These are phyloP conservation scores for Suillus variegatus DNA, from an alignment of 768 basidiomycete species.

Conservation along the genomic window DNA sequence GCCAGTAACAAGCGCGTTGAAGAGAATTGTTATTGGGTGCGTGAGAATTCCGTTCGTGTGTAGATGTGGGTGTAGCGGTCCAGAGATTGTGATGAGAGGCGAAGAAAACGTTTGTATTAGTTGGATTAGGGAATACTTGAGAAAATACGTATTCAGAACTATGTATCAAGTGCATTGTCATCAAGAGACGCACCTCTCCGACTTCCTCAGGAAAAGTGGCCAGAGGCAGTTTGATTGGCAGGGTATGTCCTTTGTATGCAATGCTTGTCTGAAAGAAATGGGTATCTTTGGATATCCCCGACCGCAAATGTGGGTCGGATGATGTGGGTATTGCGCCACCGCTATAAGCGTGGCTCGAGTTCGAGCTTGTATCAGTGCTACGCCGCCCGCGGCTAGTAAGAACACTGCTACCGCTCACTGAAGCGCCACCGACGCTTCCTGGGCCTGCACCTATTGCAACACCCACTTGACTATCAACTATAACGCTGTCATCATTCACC, in stretches of 20 bases:
- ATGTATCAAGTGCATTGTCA: not conserved
- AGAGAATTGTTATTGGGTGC: constrained; percentile 92
- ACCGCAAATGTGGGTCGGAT: constrained; percentile 49
- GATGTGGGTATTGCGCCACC: constrained; percentile 40
- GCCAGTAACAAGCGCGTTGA: constrained; percentile 93
- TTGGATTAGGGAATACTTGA: constrained; percentile 88
- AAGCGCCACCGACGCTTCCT: constrained; percentile 36
- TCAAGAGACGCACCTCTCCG: constrained; percentile 74
- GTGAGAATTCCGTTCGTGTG: constrained; percentile 91
- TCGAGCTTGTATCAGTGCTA: constrained; percentile 76
- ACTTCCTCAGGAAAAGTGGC: constrained; percentile 93
- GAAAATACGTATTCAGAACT: constrained; percentile 15
- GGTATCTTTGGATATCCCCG: constrained; percentile 76
- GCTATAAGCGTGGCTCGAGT: constrained; percentile 55
- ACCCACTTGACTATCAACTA: constrained; percentile 45
- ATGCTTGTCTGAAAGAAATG: constrained; percentile 91
- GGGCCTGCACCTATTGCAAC: constrained; percentile 43
- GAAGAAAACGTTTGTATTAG: constrained; percentile 83
- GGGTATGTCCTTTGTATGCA: constrained; percentile 75
- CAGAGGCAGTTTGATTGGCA: constrained; percentile 91
- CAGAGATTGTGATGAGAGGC: constrained; percentile 57
- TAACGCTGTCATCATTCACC: constrained; percentile 74
- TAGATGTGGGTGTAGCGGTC: constrained; percentile 86
- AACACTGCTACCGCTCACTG: constrained; percentile 42
- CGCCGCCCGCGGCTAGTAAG: constrained; percentile 52